Evolutionary conservation across 148 eudicot species (phyloP).

Genomic region (Fagopyrum tataricum): DNA sequence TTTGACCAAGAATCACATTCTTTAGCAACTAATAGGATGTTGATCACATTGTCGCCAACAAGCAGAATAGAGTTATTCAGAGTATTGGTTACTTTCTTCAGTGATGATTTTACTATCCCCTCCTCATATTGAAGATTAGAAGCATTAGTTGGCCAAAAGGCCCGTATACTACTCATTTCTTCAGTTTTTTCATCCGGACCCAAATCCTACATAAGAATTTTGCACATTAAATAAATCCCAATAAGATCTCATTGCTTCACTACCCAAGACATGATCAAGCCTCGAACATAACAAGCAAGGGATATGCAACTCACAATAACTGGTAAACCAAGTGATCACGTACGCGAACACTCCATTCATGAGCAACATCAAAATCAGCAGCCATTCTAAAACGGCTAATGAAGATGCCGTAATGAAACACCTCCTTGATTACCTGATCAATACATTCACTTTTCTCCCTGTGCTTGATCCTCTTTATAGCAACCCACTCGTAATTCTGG

Average conservation of each 20-base stretch:
- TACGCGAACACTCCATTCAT: slow-evolving; percentile 63
- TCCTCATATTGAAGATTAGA: slow-evolving; percentile 29
- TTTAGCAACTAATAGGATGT: slow-evolving; percentile 75
- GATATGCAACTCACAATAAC: slow-evolving; percentile 51
- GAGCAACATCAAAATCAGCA: slow-evolving; percentile 59
- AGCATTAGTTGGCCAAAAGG: slow-evolving; percentile 23
- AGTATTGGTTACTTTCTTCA: slow-evolving; percentile 30
- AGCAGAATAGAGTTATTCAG: slow-evolving; percentile 55
- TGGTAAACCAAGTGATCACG: slow-evolving; percentile 66
- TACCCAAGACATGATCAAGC: slow-evolving; percentile 67
- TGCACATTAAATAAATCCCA: slow-evolving; percentile 75
- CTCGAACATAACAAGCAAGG: slow-evolving; percentile 95
- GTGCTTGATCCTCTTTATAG: slow-evolving; percentile 46
- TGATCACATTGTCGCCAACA: slow-evolving; percentile 86
- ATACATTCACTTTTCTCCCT: slow-evolving; percentile 34
- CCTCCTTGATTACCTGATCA: slow-evolving; percentile 31
- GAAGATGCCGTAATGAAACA: slow-evolving; percentile 35
- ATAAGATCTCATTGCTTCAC: slow-evolving; percentile 45
- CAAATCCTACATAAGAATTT: slow-evolving; percentile 27
- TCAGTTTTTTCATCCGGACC: slow-evolving; percentile 16
- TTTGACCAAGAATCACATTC: slow-evolving; percentile 69
- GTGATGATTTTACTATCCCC: background rate
- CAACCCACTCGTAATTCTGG: slow-evolving; percentile 32
- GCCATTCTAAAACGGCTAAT: slow-evolving; percentile 78
- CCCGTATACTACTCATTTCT: slow-evolving; percentile 18